Base-by-base conservation (phyloP, 2,329 filamentous ascomycete species). In the Microdochium nivale region DNA sequence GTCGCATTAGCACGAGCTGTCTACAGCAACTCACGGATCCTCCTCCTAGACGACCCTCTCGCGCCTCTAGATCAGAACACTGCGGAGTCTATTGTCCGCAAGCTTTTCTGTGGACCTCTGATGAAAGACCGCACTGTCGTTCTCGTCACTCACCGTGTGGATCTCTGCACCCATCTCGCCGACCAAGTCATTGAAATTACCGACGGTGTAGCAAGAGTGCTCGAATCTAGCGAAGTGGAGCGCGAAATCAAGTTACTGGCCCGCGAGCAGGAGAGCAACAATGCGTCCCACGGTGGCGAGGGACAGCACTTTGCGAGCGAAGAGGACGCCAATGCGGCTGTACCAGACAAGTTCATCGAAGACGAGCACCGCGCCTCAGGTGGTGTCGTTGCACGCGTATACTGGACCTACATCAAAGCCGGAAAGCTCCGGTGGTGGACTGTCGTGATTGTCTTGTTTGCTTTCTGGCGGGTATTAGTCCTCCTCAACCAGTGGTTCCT, bases 331-430 rank as follows among this genome's bases (percentile, higher is more conserved):
- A 67, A 67, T 4, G 74, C 76, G 10, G 80, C 80, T 0, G 70
- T 83, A 13, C 83, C 86, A 0, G 83, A 86, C 30, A 89, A 89
- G 59, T 91, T 92, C 60, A 84, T 90, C 47, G 84, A 90, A 60
- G 87, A 91, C 30, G 88, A 94, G 63, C 74, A 84, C 57, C 78
- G 88, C 48, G 84, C 80, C 1, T 79, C 88, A 54, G 90, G 90
- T 19, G 83, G 87, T 1, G 87, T 96, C 1, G 81, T 90, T 59
- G 70, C 81, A 11, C 77, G 77, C 7, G 84, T 95, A 0, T 96
- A 95, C 62, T 90, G 87, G 83, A 82, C 84, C 56, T 96, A 95
- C 58, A 83, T 95, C 69, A 87, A 83, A 65, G 88, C 90, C 4
- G 90, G 90, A 2, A 86, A 82, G 13, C 73, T 91, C 46, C 74